Conservation (phyloP, 768 basidiomycete species). For the Asterophora lycoperdoides region DNA sequence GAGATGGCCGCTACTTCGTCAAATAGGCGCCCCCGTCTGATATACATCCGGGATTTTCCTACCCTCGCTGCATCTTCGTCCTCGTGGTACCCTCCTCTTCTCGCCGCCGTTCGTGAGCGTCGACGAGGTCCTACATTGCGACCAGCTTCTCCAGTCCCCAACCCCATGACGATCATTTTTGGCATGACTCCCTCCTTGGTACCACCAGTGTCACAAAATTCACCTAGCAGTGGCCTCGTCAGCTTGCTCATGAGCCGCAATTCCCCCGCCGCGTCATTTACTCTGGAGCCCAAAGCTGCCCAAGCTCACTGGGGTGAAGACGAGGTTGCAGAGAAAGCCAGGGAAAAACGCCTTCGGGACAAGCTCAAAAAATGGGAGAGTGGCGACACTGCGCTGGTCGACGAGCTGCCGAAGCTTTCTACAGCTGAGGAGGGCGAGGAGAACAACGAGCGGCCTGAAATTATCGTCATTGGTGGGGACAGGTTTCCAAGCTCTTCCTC, state of each 20-base stretch:
- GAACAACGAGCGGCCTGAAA: constrained; percentile 32
- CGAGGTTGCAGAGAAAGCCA: constrained; percentile 56
- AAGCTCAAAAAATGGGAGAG: constrained; percentile 74
- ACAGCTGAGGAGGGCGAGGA: constrained; percentile 35
- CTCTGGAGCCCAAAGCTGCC: constrained; percentile 30
- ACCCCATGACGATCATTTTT: constrained; percentile 81
- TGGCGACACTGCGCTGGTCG: constrained; percentile 51
- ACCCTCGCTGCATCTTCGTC: constrained; percentile 69
- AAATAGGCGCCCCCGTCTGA: constrained; percentile 56
- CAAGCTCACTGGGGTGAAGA: constrained; percentile 64
- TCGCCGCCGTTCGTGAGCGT: constrained; percentile 73
- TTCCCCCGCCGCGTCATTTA: constrained; percentile 26
- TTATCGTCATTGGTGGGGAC: constrained; percentile 45
- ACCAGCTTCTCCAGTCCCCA: constrained; percentile 53
- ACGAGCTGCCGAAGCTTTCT: constrained; percentile 59
- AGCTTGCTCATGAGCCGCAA: constrained; percentile 44
- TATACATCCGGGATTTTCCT: constrained; percentile 81
- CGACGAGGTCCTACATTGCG: constrained; percentile 61
- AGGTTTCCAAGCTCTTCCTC: constrained; percentile 34
- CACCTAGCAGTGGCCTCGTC: constrained; percentile 35
- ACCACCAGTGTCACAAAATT: constrained; percentile 32
- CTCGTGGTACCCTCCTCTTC: constrained; percentile 77
- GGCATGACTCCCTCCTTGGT: constrained; percentile 81
- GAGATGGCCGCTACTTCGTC: constrained; percentile 24
- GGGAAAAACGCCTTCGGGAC: constrained; percentile 69